Conservation (phyloP, 495 filamentous ascomycete genomes). For the Penicillium bovifimosum region DNA sequence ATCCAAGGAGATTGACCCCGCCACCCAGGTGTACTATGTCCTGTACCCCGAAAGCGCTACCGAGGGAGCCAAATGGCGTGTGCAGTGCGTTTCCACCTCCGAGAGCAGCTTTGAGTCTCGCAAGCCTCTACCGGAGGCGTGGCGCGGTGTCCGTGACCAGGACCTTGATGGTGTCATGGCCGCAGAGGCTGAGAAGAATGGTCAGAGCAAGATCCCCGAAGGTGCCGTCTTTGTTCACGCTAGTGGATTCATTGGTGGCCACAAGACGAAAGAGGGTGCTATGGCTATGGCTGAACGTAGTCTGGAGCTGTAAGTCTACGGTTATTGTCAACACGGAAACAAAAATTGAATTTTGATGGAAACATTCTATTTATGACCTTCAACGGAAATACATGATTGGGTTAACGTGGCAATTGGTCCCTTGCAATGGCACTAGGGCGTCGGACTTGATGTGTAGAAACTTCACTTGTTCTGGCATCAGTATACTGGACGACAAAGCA, state of each 20-base stretch:
- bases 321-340: background rate
- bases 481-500: background rate
- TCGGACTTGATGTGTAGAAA: background rate
- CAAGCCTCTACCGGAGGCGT: constrained; percentile 82
- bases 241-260: constrained; percentile 92
- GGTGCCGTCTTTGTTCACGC: constrained; percentile 93
- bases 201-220: constrained; percentile 36
- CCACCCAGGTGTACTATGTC: constrained; percentile 67
- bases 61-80: constrained; percentile 76
- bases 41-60: constrained; percentile 77
- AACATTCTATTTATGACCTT: background rate
- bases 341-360: constrained; percentile 11
- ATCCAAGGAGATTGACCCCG: constrained; percentile 24
- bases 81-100: constrained; percentile 77
- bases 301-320: constrained; percentile 40
- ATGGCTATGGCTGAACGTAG: constrained; percentile 79
- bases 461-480: background rate
- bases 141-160: constrained; percentile 85
- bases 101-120: constrained; percentile 84
- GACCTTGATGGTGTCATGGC: constrained; percentile 70
- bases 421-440: background rate
- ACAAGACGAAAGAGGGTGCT: constrained; percentile 85
- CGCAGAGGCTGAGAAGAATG: constrained; percentile 45
- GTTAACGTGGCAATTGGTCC: background rate
- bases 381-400: background rate